Evolutionary conservation across 2,329 filamentous ascomycete genomes (phyloP), one percentile per base, ranked within the genome.

Genomic region (Zymoseptoria crescenta): DNA sequence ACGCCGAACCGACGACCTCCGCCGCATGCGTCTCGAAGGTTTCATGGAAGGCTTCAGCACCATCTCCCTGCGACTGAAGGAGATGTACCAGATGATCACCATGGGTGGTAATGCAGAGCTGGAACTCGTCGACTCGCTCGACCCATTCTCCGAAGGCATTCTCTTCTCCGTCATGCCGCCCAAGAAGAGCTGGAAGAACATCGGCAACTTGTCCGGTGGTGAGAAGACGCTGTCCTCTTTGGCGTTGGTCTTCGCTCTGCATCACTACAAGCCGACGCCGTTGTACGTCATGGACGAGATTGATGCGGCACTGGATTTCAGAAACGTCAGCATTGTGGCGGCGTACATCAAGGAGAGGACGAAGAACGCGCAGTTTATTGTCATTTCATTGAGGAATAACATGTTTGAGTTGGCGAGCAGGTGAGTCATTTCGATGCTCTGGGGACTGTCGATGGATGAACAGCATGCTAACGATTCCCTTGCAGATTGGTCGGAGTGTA

Each of bases 11-110:
- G 93, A 97, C 69, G 91, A 96, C 65, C 85, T 99, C 56, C 89
- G 94, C 10, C 88, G 91, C 13, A 80, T 96, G 54, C 89, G 94
- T 29, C 81, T 97, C 7, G 93, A 96, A 68, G 93, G 94, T 41
- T 99, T 99, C 82, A 97, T 97, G 92, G 91, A 95, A 72, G 94
- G 95, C 48, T 97, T 99, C 78, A 88, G 87, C 69, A 88, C 85
- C 63, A 99, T 99, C 74, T 97, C 93, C 1, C 81, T 96, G 24
- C 88, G 93, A 0, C 81, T 99, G 52, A 99, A 99, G 79, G 94
- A 99, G 72, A 99, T 99, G 94, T 99, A 99, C 77, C 94, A 99
- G 74, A 96, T 99, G 92, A 99, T 99, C 73, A 99, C 94, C 21
- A 97, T 99, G 91, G 94, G 94, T 62, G 94, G 94, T 58, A 99